phyloP scores from a whole-genome alignment of 2,329 filamentous ascomycete species.

The Penicillium sp. region DNA sequence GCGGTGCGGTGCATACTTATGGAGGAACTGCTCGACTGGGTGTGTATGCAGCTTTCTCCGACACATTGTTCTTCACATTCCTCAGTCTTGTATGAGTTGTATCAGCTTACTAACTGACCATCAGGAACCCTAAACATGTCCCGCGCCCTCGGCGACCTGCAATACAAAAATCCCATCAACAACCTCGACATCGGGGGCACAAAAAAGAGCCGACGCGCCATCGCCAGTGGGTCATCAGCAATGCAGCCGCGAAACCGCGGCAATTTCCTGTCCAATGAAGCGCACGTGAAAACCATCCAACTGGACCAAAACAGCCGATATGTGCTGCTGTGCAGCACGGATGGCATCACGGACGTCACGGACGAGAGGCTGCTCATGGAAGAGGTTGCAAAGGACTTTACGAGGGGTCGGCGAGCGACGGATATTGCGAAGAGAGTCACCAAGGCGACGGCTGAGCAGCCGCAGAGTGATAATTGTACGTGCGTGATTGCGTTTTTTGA shows the following conservation, averaged over 20 bases:
- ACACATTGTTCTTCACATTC: neutral
- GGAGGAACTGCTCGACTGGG: conserved; percentile 29
- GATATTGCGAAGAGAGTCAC: conserved; percentile 28
- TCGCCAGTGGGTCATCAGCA: conserved; percentile 13
- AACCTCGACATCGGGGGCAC: conserved; percentile 16
- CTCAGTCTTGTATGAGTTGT: neutral
- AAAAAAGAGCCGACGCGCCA: conserved; percentile 18
- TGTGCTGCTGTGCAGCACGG: conserved; percentile 27
- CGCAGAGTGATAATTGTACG: conserved; percentile 29
- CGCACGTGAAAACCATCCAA: conserved; percentile 23
- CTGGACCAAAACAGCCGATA: conserved; percentile 25
- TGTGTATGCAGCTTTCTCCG: conserved; percentile 12
- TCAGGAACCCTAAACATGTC: conserved; percentile 36
- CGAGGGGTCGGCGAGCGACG: conserved; percentile 25
- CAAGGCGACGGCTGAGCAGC: conserved; percentile 16
- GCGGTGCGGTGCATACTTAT: conserved; percentile 23
- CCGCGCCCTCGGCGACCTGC: conserved; percentile 33
- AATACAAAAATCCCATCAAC: conserved; percentile 35
- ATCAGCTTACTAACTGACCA: neutral
- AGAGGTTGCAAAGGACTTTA: conserved; percentile 28
- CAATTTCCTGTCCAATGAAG: conserved; percentile 31
- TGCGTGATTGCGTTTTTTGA: conserved; percentile 31
- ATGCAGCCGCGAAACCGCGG: conserved; percentile 18
- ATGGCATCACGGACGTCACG: conserved; percentile 27
- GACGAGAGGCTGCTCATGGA: conserved; percentile 27